Conservation (phyloP, 2,329 filamentous ascomycete species). For the Claviceps paspali region DNA sequence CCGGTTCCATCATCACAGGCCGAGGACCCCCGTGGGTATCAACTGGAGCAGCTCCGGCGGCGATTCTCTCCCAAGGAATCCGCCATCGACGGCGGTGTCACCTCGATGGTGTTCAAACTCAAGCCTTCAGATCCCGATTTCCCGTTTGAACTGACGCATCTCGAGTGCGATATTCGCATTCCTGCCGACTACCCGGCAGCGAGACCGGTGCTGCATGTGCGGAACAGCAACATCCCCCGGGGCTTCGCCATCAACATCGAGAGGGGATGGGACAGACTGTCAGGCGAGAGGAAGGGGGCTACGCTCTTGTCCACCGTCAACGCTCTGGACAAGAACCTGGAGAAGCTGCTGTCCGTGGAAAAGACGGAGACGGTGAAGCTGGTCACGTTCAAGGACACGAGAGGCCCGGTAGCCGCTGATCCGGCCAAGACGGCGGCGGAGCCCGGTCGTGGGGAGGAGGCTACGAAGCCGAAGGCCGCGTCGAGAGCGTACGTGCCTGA, state of each 20-base stretch:
- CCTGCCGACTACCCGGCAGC: constrained; percentile 46
- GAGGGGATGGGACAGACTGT: constrained; percentile 53
- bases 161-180: constrained; percentile 53
- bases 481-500: constrained; percentile 23
- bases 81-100: constrained; percentile 29
- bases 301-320: constrained; percentile 55
- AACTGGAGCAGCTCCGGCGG: constrained; percentile 56
- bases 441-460: too few species aligned
- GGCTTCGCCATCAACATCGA: constrained; percentile 67
- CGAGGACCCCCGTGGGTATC: constrained; percentile 56
- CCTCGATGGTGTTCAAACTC: constrained; percentile 48
- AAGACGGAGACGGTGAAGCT: constrained; percentile 61
- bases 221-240: constrained; percentile 53
- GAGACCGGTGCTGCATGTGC: constrained; percentile 44
- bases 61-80: constrained; percentile 42
- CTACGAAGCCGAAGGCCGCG: constrained; percentile 8
- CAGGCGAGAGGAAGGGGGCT: constrained; percentile 33
- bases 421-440: too few species aligned
- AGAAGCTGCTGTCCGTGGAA: constrained; percentile 51
- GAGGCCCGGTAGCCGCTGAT: constrained; percentile 22
- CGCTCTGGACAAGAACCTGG: constrained; percentile 56
- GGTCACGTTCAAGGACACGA: constrained; percentile 42
- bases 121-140: constrained; percentile 71
- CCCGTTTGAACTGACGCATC: constrained; percentile 55
- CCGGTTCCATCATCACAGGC: constrained; percentile 50